phyloP scores from a whole-genome alignment of 805 yeast species.

The Yarrowia sp. region DNA sequence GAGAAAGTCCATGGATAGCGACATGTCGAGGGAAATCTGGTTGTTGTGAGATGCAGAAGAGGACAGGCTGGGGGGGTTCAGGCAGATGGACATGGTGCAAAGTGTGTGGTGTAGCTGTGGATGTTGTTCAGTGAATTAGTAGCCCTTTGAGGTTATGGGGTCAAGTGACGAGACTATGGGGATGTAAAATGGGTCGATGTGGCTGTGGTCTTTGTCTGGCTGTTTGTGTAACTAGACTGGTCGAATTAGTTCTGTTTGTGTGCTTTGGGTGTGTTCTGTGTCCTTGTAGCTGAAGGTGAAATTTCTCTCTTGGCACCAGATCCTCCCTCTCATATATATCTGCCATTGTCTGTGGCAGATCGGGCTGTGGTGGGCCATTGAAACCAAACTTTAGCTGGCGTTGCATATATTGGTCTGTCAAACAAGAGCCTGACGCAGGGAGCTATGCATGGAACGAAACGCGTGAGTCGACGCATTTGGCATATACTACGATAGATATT shows the following conservation, averaged over 20 bases:
- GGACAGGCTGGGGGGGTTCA: conserved; percentile 7
- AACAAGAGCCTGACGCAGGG: conserved; percentile 32
- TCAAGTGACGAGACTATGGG: too few relatives aligned
- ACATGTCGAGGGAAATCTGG: conserved; percentile 6
- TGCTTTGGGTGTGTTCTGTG: too few relatives aligned
- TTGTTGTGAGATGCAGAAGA: conserved; percentile 5
- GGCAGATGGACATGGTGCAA: conserved; percentile 17
- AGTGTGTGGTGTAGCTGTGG: background rate
- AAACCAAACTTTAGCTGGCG: conserved; percentile 5
- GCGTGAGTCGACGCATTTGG: background rate
- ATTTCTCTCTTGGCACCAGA: background rate
- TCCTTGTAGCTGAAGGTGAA: too few relatives aligned
- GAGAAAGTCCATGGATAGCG: conserved; percentile 31
- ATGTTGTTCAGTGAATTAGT: background rate
- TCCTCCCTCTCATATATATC: conserved; percentile 1
- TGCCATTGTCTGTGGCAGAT: conserved; percentile 3
- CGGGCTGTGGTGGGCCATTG: conserved; percentile 34
- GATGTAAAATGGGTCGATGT: background rate
- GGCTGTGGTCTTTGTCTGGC: background rate
- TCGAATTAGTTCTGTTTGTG: background rate
- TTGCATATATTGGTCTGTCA: conserved; percentile 16
- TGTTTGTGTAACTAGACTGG: too few relatives aligned
- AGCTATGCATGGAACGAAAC: conserved; percentile 17
- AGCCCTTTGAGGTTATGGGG: too few relatives aligned
- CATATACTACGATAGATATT: too few relatives aligned